A percentile compares a stretch with the other conserved stretches of the same genome.
These are phyloP conservation scores for Yarrowia galli DNA, from an alignment of 1,139 yeast genomes.

Conservation along the genomic window DNA sequence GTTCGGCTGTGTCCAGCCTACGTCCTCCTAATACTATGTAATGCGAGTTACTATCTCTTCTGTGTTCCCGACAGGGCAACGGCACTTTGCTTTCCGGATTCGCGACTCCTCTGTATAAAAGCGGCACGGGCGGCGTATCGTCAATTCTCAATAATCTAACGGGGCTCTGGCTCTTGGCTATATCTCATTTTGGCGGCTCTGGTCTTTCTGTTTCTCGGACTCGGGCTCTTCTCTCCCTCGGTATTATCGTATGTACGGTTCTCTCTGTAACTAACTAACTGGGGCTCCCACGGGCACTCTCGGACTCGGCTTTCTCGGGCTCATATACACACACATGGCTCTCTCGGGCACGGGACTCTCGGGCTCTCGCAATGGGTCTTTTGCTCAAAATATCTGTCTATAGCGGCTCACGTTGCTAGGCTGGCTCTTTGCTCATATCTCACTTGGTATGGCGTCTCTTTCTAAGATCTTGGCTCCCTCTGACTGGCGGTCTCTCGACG, in stretches of 20 bases:
- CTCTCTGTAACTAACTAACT: conserved; percentile 9
- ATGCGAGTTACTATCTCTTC: conserved; percentile 18
- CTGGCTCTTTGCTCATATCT: conserved; percentile 14
- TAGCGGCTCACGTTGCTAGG: conserved; percentile 30
- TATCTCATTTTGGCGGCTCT: conserved; percentile 28
- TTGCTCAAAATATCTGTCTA: conserved; percentile 19
- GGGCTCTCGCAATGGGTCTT: conserved; percentile 28
- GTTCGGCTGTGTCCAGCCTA: conserved; percentile 21
- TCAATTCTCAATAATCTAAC: conserved; percentile 6
- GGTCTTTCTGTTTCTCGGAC: conserved; percentile 7
- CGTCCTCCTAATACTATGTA: conserved; percentile 31
- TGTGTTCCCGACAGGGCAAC: conserved; percentile 27
- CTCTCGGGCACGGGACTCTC: conserved; percentile 25
- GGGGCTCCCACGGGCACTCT: conserved; percentile 25
- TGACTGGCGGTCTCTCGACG: conserved; percentile 35
- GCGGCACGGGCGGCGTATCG: conserved; percentile 29
- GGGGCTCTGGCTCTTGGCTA: conserved; percentile 35
- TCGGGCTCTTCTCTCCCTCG: conserved; percentile 26
- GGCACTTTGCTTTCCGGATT: conserved; percentile 31
- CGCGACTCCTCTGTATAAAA: conserved; percentile 17
- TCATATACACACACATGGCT: conserved; percentile 14
- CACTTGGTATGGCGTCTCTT: conserved; percentile 2
- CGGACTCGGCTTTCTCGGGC: conserved; percentile 26
- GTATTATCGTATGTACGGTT: neutral
- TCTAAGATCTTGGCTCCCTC: conserved; percentile 12